A percentile compares a stretch with the other conserved stretches of the same genome.
These are phyloP conservation scores for Auricularia heimuer DNA, from an alignment of 768 basidiomycete species.

Conservation along the genomic window DNA sequence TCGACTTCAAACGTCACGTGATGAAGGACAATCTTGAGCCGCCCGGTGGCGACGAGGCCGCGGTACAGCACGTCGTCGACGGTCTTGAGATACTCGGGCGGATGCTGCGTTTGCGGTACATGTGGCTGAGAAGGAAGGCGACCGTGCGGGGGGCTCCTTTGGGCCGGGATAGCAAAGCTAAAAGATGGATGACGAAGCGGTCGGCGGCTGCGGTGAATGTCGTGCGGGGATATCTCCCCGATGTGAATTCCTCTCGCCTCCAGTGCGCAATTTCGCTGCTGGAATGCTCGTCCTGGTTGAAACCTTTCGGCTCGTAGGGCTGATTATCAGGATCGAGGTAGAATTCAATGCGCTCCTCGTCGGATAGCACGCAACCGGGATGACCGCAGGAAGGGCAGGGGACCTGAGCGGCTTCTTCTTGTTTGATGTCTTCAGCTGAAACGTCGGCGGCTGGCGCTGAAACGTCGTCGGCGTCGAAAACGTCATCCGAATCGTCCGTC, in stretches of 20 bases:
- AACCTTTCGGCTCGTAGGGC: no score
- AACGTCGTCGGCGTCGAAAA: constrained; percentile 15
- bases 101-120: neutral
- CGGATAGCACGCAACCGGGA: no score
- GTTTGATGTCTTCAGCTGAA: neutral
- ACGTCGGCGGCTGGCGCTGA: neutral
- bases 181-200: neutral
- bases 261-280: no score
- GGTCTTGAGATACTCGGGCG: neutral
- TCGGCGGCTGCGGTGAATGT: neutral
- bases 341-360: no score
- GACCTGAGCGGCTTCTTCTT: neutral
- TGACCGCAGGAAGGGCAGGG: no score
- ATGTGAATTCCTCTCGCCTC: no score
- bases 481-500: constrained; percentile 16
- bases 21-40: constrained; percentile 7
- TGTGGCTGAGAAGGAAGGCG: neutral
- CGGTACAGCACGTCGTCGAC: neutral
- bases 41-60: neutral
- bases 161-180: neutral
- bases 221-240: no score
- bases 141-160: neutral
- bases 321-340: no score
- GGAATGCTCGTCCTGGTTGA: no score
- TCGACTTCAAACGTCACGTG: constrained; percentile 15